Evolutionary conservation across 768 basidiomycete genomes (phyloP).

Genomic region (Amylocystis lapponica): DNA sequence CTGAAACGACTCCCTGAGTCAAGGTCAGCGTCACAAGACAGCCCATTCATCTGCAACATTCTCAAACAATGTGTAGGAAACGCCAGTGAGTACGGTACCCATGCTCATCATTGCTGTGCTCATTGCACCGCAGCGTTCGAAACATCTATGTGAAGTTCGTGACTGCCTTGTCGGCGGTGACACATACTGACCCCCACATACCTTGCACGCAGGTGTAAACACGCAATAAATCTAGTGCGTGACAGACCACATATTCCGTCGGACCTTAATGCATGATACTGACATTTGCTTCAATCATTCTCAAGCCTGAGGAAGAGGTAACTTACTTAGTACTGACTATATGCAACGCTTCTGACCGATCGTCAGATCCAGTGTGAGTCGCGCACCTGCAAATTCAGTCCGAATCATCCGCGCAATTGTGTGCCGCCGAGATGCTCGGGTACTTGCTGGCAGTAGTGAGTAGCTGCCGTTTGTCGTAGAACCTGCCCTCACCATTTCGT

Average conservation of each 20-base stretch:
- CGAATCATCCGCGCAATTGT: constrained; percentile 42
- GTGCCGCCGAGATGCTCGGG: constrained; percentile 36
- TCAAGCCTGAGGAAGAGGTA: constrained; percentile 35
- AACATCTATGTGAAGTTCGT: constrained; percentile 5
- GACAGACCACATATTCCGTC: background rate
- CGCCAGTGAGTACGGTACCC: constrained; percentile 8
- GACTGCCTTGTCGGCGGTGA: background rate
- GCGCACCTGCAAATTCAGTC: constrained; percentile 48
- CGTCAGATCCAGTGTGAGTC: constrained; percentile 43
- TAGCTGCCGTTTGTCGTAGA: background rate
- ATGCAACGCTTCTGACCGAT: background rate
- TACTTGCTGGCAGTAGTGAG: constrained; percentile 46
- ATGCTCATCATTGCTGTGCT: too few relatives aligned
- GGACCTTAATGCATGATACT: background rate
- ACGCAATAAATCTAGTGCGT: constrained; percentile 39
- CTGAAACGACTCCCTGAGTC: too few relatives aligned
- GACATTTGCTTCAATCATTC: background rate
- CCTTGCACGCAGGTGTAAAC: constrained; percentile 43
- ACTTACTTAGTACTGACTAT: background rate
- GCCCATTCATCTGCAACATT: too few relatives aligned
- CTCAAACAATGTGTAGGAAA: constrained; percentile 11
- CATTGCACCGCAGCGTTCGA: constrained; percentile 7
- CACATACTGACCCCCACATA: background rate
- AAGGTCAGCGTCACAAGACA: too few relatives aligned
- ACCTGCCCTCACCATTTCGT: constrained; percentile 4